Conservation (phyloP, 2,329 filamentous ascomycete species). For the Ophiostoma piceae region DNA sequence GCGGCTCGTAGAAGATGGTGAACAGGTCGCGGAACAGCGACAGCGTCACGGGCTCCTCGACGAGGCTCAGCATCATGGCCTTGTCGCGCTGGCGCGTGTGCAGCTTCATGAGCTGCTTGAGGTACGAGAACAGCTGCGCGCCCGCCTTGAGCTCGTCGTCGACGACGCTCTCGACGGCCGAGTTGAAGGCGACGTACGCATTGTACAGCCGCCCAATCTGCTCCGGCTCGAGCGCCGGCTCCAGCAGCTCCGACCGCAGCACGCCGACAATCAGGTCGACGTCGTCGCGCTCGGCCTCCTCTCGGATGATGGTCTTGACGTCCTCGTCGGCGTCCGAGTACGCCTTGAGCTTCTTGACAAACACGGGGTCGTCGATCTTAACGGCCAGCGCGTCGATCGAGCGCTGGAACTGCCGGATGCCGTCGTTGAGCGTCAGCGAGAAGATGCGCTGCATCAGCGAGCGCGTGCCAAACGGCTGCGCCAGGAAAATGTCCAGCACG, state of each 20-base stretch:
- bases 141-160: conserved; percentile 85
- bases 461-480: conserved; percentile 85
- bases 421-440: conserved; percentile 82
- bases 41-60: conserved; percentile 96
- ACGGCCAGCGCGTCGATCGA: conserved; percentile 71
- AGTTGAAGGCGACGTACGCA: conserved; percentile 93
- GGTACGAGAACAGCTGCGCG: conserved; percentile 84
- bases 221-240: conserved; percentile 63
- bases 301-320: conserved; percentile 66
- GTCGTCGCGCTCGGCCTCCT: conserved; percentile 66
- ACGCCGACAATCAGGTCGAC: conserved; percentile 84
- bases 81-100: conserved; percentile 90
- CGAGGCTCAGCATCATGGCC: conserved; percentile 91
- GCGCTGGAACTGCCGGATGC: conserved; percentile 78
- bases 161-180: conserved; percentile 74
- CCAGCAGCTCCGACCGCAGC: conserved; percentile 69
- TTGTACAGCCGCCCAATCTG: conserved; percentile 87
- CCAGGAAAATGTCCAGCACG: conserved; percentile 88
- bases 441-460: conserved; percentile 94
- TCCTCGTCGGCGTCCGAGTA: conserved; percentile 73
- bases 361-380: conserved; percentile 75
- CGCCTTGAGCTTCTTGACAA: conserved; percentile 73
- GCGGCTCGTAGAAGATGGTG: conserved; percentile 96
- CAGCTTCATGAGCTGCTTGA: conserved; percentile 92
- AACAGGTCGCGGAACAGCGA: conserved; percentile 93